A percentile compares a stretch with the other conserved stretches of the same genome.
phyloP scores from a whole-genome alignment of 2,329 filamentous ascomycete genomes.

The Verticillium klebahnii region DNA sequence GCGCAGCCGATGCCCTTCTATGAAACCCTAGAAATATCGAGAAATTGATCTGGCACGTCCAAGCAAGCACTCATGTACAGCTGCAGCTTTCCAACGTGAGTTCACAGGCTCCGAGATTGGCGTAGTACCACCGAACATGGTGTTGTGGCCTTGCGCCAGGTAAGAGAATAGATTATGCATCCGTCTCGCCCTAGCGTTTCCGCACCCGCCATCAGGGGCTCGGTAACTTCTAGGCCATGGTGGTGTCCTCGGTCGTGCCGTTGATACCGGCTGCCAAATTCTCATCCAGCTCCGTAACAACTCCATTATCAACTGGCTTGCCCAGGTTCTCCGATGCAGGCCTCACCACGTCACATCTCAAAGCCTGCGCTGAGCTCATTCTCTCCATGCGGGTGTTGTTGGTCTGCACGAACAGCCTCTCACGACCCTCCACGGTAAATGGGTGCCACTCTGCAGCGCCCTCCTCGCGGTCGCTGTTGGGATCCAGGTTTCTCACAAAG shows the following conservation, averaged over 20 bases:
- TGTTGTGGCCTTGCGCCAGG: no score
- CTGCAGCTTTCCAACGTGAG: no score
- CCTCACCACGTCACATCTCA: conserved; percentile 9
- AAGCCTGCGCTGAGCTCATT: conserved; percentile 13
- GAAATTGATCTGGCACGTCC: no score
- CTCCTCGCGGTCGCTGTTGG: conserved; percentile 47
- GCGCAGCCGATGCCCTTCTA: no score
- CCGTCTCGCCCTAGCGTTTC: no score
- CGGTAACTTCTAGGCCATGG: not conserved
- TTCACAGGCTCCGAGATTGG: no score
- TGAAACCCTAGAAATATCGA: no score
- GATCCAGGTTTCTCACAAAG: conserved; percentile 63
- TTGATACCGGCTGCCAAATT: conserved; percentile 9
- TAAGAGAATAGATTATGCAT: no score
- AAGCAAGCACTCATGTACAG: no score
- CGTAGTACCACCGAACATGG: no score
- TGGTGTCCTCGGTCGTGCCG: conserved; percentile 7
- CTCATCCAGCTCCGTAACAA: conserved; percentile 9
- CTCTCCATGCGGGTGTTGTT: conserved; percentile 37
- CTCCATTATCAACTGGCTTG: conserved; percentile 7
- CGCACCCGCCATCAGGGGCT: not conserved
- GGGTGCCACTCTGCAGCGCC: conserved; percentile 47
- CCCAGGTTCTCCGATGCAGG: conserved; percentile 9
- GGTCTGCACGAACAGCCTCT: conserved; percentile 38
- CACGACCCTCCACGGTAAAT: conserved; percentile 27